These are phyloP conservation scores for Rhynchosporium graminicola DNA, from an alignment of 2,329 filamentous ascomycete genomes.

Conservation along the genomic window DNA sequence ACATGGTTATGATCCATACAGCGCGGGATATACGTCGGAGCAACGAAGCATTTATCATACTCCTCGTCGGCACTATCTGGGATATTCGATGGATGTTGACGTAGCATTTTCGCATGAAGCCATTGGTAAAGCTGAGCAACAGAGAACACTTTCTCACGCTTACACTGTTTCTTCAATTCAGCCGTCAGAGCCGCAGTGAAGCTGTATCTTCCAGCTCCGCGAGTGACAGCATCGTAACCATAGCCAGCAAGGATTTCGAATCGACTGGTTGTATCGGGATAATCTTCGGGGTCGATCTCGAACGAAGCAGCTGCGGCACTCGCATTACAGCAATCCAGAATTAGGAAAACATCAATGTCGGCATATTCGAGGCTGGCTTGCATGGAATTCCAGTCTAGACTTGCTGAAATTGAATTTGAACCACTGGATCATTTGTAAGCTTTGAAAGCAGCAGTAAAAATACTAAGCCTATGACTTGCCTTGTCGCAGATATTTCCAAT, in stretches of 20 bases:
- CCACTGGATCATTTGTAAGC: not conserved
- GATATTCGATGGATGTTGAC: constrained; percentile 6
- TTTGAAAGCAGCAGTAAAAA: not conserved
- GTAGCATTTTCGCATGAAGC: constrained; percentile 7
- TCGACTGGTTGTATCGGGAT: not conserved
- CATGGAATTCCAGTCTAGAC: not conserved
- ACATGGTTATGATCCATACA: not conserved
- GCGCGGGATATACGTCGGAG: not conserved
- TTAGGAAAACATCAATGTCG: not conserved
- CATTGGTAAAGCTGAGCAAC: not conserved
- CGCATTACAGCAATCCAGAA: constrained; percentile 9
- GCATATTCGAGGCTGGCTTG: constrained; percentile 8
- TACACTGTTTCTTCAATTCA: not conserved
- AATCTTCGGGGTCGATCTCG: not conserved
- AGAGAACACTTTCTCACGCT: not conserved
- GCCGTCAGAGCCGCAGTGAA: not conserved
- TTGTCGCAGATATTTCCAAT: not conserved
- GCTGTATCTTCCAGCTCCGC: constrained; percentile 5
- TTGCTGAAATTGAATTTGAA: not conserved
- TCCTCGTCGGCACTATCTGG: not conserved
- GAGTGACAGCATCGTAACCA: constrained; percentile 5
- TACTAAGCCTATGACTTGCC: not conserved
- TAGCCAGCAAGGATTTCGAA: constrained; percentile 7
- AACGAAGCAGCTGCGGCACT: constrained; percentile 5
- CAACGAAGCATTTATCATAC: not conserved